Evolutionary conservation across 306 rosid genomes (phyloP), one percentile per base, ranked within the genome.

Genomic region (Corylus americana): DNA sequence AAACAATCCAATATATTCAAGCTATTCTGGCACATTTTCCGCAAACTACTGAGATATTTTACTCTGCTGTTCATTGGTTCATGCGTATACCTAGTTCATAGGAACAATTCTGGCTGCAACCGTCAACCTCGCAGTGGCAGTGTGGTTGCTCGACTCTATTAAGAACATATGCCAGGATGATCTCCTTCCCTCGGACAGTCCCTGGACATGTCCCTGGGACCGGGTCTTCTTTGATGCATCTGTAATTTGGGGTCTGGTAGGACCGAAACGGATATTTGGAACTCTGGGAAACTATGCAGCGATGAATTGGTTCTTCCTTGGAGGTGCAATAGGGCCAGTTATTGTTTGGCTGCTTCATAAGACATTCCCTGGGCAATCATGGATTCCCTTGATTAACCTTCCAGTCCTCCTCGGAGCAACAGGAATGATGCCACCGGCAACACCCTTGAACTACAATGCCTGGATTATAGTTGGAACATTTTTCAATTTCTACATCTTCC

Each of bases 51-150:
- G 29, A 78, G 25, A 50, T 71, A 77, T 53, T 53, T 29, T 61
- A 31, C 68, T 70, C 55, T 53, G 77, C 71, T 76, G 50, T 50
- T 71, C 55, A 31, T 73, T 55, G 66, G 76, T 18, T 25, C 64
- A 55, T 57, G 47, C 77, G 31, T 45, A 53, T 83, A 53, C 68
- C 80, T 64, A 93, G 97, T 87, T 88, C 90, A 84, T 93, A 57
- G 97, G 97, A 49, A 91, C 96, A 55, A 75, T 93, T 20, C 85
- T 91, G 12, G 94, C 97, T n/a, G 97, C 94, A 91, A 91, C 94
- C 61, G 73, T 89, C 76, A 93, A 93, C 81, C 86, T 91, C 29
- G 86, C 83, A 11, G 96, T 91, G 59, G 93, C 98, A 75, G 84
- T 92, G 91, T 93, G 98, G 98, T 63, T 93, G 84, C 78, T 93